These are phyloP conservation scores for Porcisia hertigi DNA, from an alignment of 208 protist species.

Conservation along the genomic window DNA sequence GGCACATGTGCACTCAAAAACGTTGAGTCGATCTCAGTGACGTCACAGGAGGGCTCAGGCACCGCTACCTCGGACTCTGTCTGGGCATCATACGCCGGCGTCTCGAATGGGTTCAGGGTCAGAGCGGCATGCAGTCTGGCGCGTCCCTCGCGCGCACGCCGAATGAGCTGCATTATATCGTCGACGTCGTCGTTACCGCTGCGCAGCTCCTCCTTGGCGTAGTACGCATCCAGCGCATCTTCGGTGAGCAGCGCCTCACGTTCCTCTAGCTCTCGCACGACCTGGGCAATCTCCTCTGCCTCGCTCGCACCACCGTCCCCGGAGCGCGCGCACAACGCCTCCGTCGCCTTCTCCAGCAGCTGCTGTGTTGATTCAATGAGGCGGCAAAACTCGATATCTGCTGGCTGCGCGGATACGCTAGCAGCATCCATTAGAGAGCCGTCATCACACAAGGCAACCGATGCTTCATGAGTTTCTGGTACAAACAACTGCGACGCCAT, in stretches of 20 bases:
- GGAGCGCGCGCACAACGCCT: not conserved
- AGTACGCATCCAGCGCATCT: slow-evolving; percentile 22
- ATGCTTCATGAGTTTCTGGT: not conserved
- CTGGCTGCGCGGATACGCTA: not conserved
- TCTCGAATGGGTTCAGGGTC: not conserved
- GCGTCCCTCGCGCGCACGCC: slow-evolving; percentile 14
- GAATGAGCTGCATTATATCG: slow-evolving; percentile 36
- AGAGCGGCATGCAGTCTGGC: slow-evolving; percentile 5
- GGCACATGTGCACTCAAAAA: no score
- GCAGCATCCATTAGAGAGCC: not conserved
- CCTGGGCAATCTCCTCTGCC: not conserved
- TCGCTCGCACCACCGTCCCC: no score
- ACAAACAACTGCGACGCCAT: slow-evolving; percentile 20
- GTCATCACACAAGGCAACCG: not conserved
- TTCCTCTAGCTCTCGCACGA: slow-evolving; percentile 20
- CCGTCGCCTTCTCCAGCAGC: slow-evolving; percentile 12
- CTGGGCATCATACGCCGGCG: not conserved
- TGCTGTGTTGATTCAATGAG: slow-evolving; percentile 20
- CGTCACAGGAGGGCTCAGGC: not conserved
- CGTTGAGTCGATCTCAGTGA: not conserved
- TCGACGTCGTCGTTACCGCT: slow-evolving; percentile 25
- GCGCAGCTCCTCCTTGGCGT: slow-evolving; percentile 13
- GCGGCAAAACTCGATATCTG: slow-evolving; percentile 6
- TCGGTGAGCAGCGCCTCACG: slow-evolving; percentile 12
- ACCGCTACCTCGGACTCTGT: not conserved